Conservation (phyloP, 2,329 filamentous ascomycete species). For the Talaromyces sp. region DNA sequence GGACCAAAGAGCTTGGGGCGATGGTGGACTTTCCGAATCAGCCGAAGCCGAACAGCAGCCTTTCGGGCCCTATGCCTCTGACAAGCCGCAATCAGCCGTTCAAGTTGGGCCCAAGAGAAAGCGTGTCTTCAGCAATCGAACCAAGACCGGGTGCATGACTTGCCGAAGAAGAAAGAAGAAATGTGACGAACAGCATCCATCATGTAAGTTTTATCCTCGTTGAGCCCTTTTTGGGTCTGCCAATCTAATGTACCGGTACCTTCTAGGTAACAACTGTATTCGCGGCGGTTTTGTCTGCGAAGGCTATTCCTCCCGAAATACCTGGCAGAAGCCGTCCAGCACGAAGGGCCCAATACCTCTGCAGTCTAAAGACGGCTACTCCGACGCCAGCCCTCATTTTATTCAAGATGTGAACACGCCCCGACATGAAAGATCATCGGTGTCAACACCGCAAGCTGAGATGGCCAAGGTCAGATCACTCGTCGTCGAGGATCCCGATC, state of each 20-base stretch:
- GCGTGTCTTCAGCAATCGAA: conserved; percentile 77
- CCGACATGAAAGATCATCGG: conserved; percentile 33
- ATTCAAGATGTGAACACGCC: conserved; percentile 30
- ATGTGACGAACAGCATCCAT: conserved; percentile 88
- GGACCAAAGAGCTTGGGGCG: conserved; percentile 23
- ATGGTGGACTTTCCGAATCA: conserved; percentile 31
- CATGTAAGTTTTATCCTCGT: conserved; percentile 58
- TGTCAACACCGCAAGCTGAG: conserved; percentile 31
- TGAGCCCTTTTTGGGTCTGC: conserved; percentile 11
- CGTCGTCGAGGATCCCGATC: conserved; percentile 41
- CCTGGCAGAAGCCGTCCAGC: conserved; percentile 71
- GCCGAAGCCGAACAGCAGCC: conserved; percentile 29
- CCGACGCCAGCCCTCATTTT: conserved; percentile 31
- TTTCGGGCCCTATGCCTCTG: conserved; percentile 25
- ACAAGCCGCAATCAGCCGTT: conserved; percentile 27
- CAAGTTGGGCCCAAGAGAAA: conserved; percentile 42
- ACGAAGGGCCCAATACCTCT: conserved; percentile 66
- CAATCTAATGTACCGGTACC: conserved; percentile 11
- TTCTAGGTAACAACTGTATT: conserved; percentile 75
- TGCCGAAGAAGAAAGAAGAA: conserved; percentile 94
- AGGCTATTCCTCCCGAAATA: conserved; percentile 75
- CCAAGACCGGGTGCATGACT: conserved; percentile 92
- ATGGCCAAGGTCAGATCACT: conserved; percentile 42
- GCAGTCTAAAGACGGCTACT: conserved; percentile 69
- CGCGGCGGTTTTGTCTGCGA: conserved; percentile 86